These are phyloP conservation scores for Saksenaea oblongispora DNA, from an alignment of 371 early-diverging fungal species.

Conservation along the genomic window DNA sequence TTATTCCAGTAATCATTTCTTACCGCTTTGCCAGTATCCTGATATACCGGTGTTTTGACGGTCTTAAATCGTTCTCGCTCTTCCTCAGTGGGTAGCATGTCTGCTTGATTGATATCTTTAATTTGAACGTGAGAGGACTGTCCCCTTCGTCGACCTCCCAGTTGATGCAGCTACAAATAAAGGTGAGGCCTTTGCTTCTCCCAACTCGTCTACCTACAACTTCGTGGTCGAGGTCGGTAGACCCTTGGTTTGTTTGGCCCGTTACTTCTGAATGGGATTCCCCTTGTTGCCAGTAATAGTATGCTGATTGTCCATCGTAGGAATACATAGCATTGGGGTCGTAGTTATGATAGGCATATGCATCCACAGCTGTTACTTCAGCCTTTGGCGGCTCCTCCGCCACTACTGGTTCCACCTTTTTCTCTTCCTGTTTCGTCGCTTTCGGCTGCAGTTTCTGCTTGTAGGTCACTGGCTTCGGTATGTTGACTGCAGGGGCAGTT, in stretches of 20 bases:
- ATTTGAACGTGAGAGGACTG: slow-evolving; percentile 44
- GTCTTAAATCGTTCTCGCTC: slow-evolving; percentile 33
- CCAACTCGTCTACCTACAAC: slow-evolving; percentile 34
- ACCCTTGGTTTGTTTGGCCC: slow-evolving; percentile 30
- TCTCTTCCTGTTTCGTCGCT: background rate
- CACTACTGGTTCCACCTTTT: background rate
- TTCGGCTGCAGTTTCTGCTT: slow-evolving; percentile 7
- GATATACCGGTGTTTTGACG: slow-evolving; percentile 26
- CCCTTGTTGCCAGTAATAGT: slow-evolving; percentile 48
- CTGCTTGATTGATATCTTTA: slow-evolving; percentile 50
- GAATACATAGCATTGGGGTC: slow-evolving; percentile 54
- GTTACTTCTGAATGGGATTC: slow-evolving; percentile 28
- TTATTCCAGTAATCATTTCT: background rate
- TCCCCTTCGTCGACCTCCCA: slow-evolving; percentile 50
- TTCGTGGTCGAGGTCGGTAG: slow-evolving; percentile 30
- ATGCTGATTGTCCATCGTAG: slow-evolving; percentile 46
- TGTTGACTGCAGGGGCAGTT: slow-evolving; percentile 14
- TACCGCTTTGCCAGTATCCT: slow-evolving; percentile 24
- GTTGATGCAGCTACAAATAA: slow-evolving; percentile 36
- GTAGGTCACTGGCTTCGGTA: slow-evolving; percentile 14
- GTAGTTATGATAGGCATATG: slow-evolving; percentile 27
- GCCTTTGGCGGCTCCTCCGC: slow-evolving; percentile 9
- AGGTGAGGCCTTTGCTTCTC: background rate
- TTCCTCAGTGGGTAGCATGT: slow-evolving; percentile 49
- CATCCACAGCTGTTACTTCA: slow-evolving; percentile 27